phyloP scores from a whole-genome alignment of 495 filamentous ascomycete genomes.

The Aspergillus sclerotiicarbonarius region DNA sequence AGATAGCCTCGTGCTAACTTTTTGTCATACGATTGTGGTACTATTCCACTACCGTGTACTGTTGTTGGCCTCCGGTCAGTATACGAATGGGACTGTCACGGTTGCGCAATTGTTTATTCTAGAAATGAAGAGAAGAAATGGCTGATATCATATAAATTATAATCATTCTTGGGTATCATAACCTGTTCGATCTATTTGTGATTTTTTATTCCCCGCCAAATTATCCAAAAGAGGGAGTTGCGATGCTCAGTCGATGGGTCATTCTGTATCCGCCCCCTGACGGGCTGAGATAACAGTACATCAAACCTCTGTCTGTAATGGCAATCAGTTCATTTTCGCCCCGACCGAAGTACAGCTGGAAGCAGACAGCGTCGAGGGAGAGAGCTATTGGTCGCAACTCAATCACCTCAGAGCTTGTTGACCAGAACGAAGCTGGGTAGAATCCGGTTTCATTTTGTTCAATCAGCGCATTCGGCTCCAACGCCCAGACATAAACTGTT shows the following conservation, averaged over 20 bases:
- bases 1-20: too few relatives aligned
- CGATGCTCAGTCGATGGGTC: not conserved
- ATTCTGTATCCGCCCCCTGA: constrained; percentile 15
- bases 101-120: too few relatives aligned
- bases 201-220: not conserved
- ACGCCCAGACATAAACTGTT: constrained; percentile 43
- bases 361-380: constrained; percentile 41
- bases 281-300: constrained; percentile 36
- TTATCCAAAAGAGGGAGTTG: not conserved
- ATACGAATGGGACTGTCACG: too few relatives aligned
- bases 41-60: too few relatives aligned
- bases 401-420: constrained; percentile 20
- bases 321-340: constrained; percentile 43
- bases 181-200: not conserved
- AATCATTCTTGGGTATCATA: too few relatives aligned
- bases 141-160: too few relatives aligned
- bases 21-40: too few relatives aligned
- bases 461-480: constrained; percentile 39
- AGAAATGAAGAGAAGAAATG: too few relatives aligned
- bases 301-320: constrained; percentile 47
- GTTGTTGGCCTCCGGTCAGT: too few relatives aligned
- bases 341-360: constrained; percentile 35
- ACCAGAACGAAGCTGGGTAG: constrained; percentile 31
- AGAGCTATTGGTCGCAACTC: constrained; percentile 36
- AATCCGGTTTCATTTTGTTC: constrained; percentile 23